Base-by-base conservation (phyloP, 2,329 filamentous ascomycete species). In the Colletotrichum nymphaeae region DNA sequence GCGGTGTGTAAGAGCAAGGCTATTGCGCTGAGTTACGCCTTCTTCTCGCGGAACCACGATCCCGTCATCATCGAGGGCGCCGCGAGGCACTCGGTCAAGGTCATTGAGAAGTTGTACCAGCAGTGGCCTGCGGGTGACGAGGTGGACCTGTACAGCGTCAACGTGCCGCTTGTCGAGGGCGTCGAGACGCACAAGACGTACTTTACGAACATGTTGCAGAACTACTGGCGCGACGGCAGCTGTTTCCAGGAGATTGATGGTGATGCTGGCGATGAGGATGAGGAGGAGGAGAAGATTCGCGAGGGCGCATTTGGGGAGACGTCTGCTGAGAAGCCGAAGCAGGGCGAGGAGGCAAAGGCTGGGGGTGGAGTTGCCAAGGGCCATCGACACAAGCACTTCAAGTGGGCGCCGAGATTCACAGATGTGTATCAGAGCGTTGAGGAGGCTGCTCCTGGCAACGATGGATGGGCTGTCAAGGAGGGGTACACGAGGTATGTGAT, bases 391-490 rank as follows among this genome's bases (percentile, higher is more conserved):
- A 94, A 94, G 81, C 94, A 97, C 83, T 98, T 98, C 87, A 97
- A 96, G 84, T 98, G 97, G 97, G 91, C 94, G 60, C 97, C 96
- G 2, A 91, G 90, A 75, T 97, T 98, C 83, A 88, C 90, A 42
- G 95, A 97, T 82, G 95, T 98, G 2, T 95, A 95, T 82, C 90
- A 93, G 80, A 95, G 93, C 76, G 95, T 98, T n/a, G 91, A 95
- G 77, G 90, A 93, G 76, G 91, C 93, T 52, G 86, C 87, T 37
- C 93, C 94, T 4, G 95, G 95, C 4, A 97, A 95, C 80, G 97
- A 99, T 83, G 97, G 96, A 6, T 98, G 96, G 95, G 93, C 93
- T 46, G 94, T 99, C 28, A 93, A 93, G 81, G 92, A 97, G 80
- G 94, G 95, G 32, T 91, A 93, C 82, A 97, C 96, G 14, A 97